These are phyloP conservation scores for Vitis riparia DNA, from an alignment of 164 flowering plant genomes.

Conservation along the genomic window DNA sequence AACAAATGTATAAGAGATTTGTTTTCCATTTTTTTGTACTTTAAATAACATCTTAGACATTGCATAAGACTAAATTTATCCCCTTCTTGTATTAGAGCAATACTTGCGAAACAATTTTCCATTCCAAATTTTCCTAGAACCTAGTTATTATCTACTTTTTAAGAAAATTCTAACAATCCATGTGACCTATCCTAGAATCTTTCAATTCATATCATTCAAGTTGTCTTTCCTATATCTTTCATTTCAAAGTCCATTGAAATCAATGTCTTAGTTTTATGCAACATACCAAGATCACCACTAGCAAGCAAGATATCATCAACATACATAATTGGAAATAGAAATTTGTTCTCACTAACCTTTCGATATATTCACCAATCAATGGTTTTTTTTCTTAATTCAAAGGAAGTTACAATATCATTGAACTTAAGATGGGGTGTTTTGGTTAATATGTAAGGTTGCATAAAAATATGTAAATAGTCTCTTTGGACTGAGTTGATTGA, in stretches of 20 bases:
- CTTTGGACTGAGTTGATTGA: no score
- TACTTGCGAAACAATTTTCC: background rate
- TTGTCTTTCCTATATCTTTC: no score
- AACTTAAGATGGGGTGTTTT: background rate
- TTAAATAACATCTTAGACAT: background rate
- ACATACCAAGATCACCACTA: background rate
- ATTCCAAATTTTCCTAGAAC: slow-evolving; percentile 4
- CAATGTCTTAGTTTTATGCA: slow-evolving; percentile 5
- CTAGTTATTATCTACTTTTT: background rate
- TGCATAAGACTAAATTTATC: background rate
- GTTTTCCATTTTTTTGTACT: background rate
- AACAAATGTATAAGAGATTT: slow-evolving; percentile 2
- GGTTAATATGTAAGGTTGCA: no score
- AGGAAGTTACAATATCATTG: slow-evolving; percentile 3
- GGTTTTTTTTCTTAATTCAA: background rate
- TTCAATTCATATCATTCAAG: no score
- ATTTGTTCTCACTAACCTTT: slow-evolving; percentile 11
- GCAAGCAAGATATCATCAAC: background rate
- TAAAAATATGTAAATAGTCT: no score
- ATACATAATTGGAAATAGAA: background rate
- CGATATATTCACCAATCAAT: background rate
- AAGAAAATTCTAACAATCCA: slow-evolving; percentile 1
- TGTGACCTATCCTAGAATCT: no score
- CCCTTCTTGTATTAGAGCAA: background rate
- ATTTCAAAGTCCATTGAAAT: background rate